phyloP scores from a whole-genome alignment of 352 stramenopile genomes.

The Phytopythium chamaehyphon region DNA sequence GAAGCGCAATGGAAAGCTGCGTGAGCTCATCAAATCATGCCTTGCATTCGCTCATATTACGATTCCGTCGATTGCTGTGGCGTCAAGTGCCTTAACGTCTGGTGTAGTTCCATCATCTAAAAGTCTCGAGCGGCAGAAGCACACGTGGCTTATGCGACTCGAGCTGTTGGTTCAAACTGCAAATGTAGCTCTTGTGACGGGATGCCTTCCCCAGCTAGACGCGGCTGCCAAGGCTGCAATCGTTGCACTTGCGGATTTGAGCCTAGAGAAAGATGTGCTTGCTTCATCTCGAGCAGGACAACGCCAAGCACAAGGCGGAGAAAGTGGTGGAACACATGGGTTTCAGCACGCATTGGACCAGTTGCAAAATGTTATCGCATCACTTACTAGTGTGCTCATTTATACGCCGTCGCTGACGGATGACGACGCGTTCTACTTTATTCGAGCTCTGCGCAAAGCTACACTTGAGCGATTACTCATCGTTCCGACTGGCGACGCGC shows the following conservation, averaged over 20 bases:
- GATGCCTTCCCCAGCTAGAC: constrained; percentile 85
- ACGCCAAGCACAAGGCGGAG: background rate
- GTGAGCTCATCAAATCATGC: constrained; percentile 85
- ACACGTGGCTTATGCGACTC: constrained; percentile 31
- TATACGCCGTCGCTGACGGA: constrained; percentile 75
- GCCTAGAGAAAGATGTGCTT: constrained; percentile 13
- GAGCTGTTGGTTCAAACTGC: constrained; percentile 61
- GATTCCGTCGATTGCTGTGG: constrained; percentile 71
- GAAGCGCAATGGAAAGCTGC: constrained; percentile 28
- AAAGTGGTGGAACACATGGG: background rate
- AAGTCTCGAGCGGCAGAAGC: background rate
- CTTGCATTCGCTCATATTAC: constrained; percentile 89
- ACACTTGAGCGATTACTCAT: constrained; percentile 52
- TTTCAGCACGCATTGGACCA: constrained; percentile 6
- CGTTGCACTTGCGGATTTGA: constrained; percentile 66
- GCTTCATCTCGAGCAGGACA: background rate
- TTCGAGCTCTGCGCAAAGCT: constrained; percentile 68
- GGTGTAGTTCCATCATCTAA: background rate
- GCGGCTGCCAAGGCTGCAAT: constrained; percentile 80
- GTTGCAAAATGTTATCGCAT: constrained; percentile 29
- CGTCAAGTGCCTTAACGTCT: constrained; percentile 6
- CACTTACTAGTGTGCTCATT: constrained; percentile 64
- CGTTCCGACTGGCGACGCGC: background rate
- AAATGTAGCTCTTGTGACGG: constrained; percentile 64
- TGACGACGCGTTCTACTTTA: constrained; percentile 86